These are phyloP conservation scores for Carnegiea gigantea DNA, from an alignment of 179 eudicot genomes.

Conservation along the genomic window DNA sequence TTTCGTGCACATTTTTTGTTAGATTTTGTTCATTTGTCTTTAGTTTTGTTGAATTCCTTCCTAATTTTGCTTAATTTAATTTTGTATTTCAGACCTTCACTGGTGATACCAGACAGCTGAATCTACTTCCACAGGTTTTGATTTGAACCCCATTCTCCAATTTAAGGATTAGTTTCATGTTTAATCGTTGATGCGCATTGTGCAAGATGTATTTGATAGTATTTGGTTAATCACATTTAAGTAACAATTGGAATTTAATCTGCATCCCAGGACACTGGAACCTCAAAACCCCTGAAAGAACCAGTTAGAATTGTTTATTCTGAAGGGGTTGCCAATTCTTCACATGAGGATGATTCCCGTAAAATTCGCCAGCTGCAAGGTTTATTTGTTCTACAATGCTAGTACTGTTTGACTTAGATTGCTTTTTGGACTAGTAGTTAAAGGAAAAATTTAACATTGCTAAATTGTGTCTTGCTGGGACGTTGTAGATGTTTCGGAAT, in stretches of 20 bases:
- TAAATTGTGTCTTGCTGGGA: neutral
- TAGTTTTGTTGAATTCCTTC: neutral
- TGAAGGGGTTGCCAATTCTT: constrained; percentile 33
- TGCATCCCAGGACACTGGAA: constrained; percentile 61
- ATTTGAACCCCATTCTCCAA: neutral
- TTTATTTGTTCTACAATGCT: neutral
- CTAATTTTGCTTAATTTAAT: neutral
- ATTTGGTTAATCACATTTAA: neutral
- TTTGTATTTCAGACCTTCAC: constrained; percentile 25
- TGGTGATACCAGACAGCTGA: constrained; percentile 45
- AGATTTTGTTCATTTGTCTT: neutral
- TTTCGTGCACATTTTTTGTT: neutral
- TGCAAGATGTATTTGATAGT: neutral
- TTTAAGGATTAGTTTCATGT: neutral
- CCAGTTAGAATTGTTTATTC: constrained; percentile 56
- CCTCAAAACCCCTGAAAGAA: constrained; percentile 42
- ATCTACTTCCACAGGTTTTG: constrained; percentile 67
- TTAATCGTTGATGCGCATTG: neutral
- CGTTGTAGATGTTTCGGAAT: constrained; percentile 24
- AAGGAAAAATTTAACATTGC: neutral
- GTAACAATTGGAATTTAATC: neutral
- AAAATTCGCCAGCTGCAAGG: constrained; percentile 14
- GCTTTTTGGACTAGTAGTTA: neutral
- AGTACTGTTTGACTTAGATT: neutral
- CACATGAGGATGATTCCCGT: constrained; percentile 11